Base-by-base conservation (phyloP, 164 flowering plant genomes). In the Tetrastigma voinierianum region DNA sequence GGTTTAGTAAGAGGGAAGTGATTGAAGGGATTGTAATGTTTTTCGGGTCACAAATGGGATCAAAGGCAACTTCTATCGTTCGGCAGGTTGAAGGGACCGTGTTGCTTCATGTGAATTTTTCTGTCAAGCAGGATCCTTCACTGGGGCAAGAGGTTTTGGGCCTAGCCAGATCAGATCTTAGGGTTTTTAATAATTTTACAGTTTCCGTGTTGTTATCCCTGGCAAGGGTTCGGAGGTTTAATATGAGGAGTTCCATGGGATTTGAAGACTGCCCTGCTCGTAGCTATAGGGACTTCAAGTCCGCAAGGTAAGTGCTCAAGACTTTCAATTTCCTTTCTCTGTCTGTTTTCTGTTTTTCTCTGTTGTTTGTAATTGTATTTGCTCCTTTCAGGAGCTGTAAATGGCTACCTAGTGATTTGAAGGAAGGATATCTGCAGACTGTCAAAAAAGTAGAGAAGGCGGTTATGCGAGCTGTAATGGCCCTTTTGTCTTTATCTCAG, bases 51-150 rank as follows among this genome's bases (percentile, higher is more conserved):
- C 76, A 72, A 54, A 15, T 59, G 66, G 79, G 68, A 25, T 14
- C 54, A 18, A 83, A 73, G 46, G 70, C 46, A 46, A 69, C 66
- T 47, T 80, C 85, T 0, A 81, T 78, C 1, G 71, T 79, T 65
- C 82, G 84, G 77, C 96, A 93, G 76, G 90, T 93, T 21, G 95
- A 93, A 70, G 96, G 95, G 70, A 93, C 98, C 8, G 93, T 86
- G 17, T 74, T 93, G 80, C 84, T 93, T 21, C 98, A 89, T 75
- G 77, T 93, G 56, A 90, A 93, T 82, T 93, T 93, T 62, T 90
- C 96, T 0, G 98, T 87, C 82, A 93, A 89, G 83, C 98, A 90
- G 82, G 96, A 90, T 70, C 93, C 90, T 45, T 83, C 89, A 0
- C 56, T 93, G 62, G 96, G 85, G 16, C 87, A 86, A 63, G 95